Conservation (phyloP, 768 basidiomycete genomes). For the Clitopilus hobsonii region DNA sequence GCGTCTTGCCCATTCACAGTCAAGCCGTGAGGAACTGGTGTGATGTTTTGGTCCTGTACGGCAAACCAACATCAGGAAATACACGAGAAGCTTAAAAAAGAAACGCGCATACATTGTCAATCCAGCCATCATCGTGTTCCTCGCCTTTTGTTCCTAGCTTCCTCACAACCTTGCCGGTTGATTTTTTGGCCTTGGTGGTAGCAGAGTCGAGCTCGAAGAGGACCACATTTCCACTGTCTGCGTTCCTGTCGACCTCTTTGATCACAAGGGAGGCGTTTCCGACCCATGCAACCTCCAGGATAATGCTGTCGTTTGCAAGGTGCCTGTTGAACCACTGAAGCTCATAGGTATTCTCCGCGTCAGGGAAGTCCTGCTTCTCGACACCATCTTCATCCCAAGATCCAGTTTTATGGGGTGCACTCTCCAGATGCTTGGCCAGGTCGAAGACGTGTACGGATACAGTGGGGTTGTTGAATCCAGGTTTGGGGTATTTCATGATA, state of each 20-base stretch:
- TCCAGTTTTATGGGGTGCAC: slow-evolving; percentile 20
- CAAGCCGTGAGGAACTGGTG: slow-evolving; percentile 45
- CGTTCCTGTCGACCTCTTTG: slow-evolving; percentile 85
- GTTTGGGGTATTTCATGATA: slow-evolving; percentile 80
- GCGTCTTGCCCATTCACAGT: slow-evolving; percentile 44
- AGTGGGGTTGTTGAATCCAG: slow-evolving; percentile 84
- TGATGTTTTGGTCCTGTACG: slow-evolving; percentile 56
- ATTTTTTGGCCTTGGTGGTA: slow-evolving; percentile 20
- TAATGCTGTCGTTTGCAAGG: slow-evolving; percentile 57
- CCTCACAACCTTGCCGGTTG: slow-evolving; percentile 57
- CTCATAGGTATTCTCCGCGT: slow-evolving; percentile 42
- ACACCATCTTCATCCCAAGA: slow-evolving; percentile 27
- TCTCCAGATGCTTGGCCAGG: slow-evolving; percentile 46
- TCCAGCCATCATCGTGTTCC: slow-evolving; percentile 92
- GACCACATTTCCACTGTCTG: slow-evolving; percentile 74
- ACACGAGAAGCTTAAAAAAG: not conserved
- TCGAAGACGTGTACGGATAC: slow-evolving; percentile 84
- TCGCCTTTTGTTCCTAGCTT: slow-evolving; percentile 80
- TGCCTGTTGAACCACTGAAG: slow-evolving; percentile 66
- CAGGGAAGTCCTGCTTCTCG: slow-evolving; percentile 23
- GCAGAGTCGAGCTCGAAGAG: slow-evolving; percentile 54
- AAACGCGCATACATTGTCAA: slow-evolving; percentile 62
- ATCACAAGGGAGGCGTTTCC: slow-evolving; percentile 66
- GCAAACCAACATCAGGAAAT: not conserved
- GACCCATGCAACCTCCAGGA: slow-evolving; percentile 88